Evolutionary conservation across 768 basidiomycete species (phyloP).

Genomic region (Strobilomyces dryophilus): DNA sequence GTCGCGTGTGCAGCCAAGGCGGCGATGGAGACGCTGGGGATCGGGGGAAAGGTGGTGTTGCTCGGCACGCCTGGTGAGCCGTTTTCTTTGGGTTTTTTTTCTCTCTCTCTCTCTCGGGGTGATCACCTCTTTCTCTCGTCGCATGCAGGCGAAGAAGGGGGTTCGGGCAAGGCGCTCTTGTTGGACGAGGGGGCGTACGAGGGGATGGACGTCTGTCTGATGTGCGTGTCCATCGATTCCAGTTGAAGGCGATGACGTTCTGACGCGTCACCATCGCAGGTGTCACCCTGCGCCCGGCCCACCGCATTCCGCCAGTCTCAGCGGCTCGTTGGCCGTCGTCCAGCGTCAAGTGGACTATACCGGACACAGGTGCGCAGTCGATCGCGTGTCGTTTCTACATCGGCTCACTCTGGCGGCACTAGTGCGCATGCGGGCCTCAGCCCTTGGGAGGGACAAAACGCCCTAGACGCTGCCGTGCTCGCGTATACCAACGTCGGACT

Average conservation of each 20-base stretch:
- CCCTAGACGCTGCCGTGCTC: slow-evolving; percentile 79
- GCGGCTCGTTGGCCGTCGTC: slow-evolving; percentile 60
- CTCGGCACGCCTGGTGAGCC: slow-evolving; percentile 71
- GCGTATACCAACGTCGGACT: slow-evolving; percentile 77
- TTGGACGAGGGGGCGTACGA: slow-evolving; percentile 69
- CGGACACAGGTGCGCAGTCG: slow-evolving; percentile 60
- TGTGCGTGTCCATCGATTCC: slow-evolving; percentile 39
- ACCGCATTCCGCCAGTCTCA: slow-evolving; percentile 56
- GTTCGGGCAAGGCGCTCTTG: slow-evolving; percentile 65
- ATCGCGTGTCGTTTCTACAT: background rate
- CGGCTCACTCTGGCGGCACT: background rate
- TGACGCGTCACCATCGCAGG: slow-evolving; percentile 35
- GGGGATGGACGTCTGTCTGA: slow-evolving; percentile 71
- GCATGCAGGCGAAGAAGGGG: slow-evolving; percentile 46
- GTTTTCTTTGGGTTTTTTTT: background rate
- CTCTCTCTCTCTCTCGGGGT: background rate
- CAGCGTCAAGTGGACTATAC: slow-evolving; percentile 57
- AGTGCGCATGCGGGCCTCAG: slow-evolving; percentile 77
- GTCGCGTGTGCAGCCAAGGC: slow-evolving; percentile 63
- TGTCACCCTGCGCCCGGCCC: slow-evolving; percentile 81
- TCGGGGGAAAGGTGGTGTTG: slow-evolving; percentile 62
- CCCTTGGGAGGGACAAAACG: slow-evolving; percentile 86
- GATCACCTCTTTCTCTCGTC: background rate
- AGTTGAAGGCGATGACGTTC: background rate
- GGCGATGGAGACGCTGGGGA: slow-evolving; percentile 55